These are phyloP conservation scores for Aspergillus heteromorphus DNA, from an alignment of 495 filamentous ascomycete genomes.

Conservation along the genomic window DNA sequence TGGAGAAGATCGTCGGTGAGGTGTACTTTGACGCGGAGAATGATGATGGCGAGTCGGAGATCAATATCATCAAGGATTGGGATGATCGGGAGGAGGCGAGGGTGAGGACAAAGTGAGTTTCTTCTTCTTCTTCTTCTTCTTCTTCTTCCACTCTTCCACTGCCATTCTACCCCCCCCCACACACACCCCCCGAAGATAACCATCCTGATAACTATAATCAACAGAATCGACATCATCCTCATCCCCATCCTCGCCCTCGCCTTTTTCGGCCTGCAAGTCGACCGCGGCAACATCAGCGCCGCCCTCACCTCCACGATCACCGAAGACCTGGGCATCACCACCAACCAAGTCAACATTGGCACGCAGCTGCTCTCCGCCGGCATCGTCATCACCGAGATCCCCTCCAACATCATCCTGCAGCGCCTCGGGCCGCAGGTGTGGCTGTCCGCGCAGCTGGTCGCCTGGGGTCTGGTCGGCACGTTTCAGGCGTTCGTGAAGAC, in stretches of 20 bases:
- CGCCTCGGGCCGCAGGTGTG: constrained; percentile 48
- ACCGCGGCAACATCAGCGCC: constrained; percentile 48
- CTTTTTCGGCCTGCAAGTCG: constrained; percentile 55
- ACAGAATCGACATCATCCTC: constrained; percentile 43
- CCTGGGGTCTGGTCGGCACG: constrained; percentile 54
- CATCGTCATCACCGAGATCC: constrained; percentile 54
- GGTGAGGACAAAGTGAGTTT: constrained; percentile 27
- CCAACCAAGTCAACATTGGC: constrained; percentile 55
- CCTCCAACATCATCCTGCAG: constrained; percentile 52
- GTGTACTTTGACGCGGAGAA: neutral
- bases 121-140: neutral
- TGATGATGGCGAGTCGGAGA: constrained; percentile 1
- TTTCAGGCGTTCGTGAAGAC: constrained; percentile 55
- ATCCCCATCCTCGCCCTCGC: constrained; percentile 50
- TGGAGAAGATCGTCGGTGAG: constrained; percentile 1
- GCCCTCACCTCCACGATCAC: constrained; percentile 48
- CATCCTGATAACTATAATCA: too few species aligned
- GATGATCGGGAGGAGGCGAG: constrained; percentile 21
- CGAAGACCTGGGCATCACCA: constrained; percentile 47
- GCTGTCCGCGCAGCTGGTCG: constrained; percentile 51
- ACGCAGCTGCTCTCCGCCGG: constrained; percentile 50
- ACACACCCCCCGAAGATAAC: too few species aligned
- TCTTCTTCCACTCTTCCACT: neutral
- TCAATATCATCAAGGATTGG: constrained; percentile 32
- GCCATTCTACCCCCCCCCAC: too few species aligned